Percentiles rank a stretch among this genome's conserved stretches.
Conservation (phyloP, 2,329 filamentous ascomycete genomes). For the Colletotrichum destructivum region DNA sequence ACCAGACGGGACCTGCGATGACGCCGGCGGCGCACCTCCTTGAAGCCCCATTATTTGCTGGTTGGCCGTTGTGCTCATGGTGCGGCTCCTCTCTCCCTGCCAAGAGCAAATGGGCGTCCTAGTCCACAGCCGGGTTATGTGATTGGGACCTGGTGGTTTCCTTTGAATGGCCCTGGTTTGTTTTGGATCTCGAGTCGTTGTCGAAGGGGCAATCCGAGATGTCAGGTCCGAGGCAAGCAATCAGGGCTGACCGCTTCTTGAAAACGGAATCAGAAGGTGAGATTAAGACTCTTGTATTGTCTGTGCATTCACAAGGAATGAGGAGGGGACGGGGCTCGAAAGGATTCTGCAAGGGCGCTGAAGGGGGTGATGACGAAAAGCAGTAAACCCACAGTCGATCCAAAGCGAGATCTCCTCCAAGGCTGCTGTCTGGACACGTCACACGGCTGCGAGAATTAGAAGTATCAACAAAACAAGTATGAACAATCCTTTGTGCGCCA, state of each 20-base stretch:
- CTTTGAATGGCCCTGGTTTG: background rate
- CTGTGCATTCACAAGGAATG: background rate
- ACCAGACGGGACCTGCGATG: slow-evolving; percentile 41
- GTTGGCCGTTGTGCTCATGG: slow-evolving; percentile 1
- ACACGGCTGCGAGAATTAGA: background rate
- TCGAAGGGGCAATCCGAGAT: slow-evolving; percentile 7
- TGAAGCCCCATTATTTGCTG: slow-evolving; percentile 25
- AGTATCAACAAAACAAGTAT: background rate
- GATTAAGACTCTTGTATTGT: background rate
- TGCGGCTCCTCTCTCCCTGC: background rate
- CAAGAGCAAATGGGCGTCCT: background rate
- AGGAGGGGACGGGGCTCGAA: background rate
- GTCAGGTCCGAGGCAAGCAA: slow-evolving; percentile 34
- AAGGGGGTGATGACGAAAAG: background rate
- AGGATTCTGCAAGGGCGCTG: background rate
- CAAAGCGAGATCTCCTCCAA: background rate
- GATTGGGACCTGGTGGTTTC: background rate
- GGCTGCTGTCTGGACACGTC: background rate
- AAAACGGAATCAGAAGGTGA: background rate
- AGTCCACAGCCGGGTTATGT: background rate
- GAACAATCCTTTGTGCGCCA: background rate
- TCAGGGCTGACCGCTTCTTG: slow-evolving; percentile 4
- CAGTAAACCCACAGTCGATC: background rate
- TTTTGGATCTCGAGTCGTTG: background rate
- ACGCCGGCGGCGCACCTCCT: slow-evolving; percentile 20